These are phyloP conservation scores for Suillus decipiens DNA, from an alignment of 768 basidiomycete species.

Conservation along the genomic window DNA sequence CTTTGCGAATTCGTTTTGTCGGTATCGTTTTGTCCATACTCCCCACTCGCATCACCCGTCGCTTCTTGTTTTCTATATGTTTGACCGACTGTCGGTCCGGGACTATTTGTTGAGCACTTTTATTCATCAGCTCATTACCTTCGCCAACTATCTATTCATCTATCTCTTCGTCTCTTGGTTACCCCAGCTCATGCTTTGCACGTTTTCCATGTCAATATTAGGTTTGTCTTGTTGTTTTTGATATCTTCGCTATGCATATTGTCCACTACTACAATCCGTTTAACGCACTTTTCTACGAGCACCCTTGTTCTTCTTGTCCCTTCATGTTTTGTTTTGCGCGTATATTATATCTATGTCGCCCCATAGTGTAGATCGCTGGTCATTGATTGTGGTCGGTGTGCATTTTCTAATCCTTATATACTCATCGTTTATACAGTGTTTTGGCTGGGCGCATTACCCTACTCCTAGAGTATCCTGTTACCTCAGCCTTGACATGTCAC, in stretches of 20 bases:
- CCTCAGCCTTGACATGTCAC: background rate
- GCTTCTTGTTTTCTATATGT: constrained; percentile 13
- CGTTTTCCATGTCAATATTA: constrained; percentile 32
- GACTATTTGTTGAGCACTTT: constrained; percentile 29
- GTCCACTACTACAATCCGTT: constrained; percentile 19
- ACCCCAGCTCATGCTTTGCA: constrained; percentile 21
- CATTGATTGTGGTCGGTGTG: constrained; percentile 19
- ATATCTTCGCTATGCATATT: constrained; percentile 27
- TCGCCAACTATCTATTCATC: constrained; percentile 32
- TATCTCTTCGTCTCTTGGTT: constrained; percentile 30
- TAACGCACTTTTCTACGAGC: constrained; percentile 11
- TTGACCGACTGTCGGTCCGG: constrained; percentile 20
- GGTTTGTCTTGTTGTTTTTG: constrained; percentile 23
- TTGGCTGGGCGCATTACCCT: constrained; percentile 4
- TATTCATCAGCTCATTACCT: constrained; percentile 22
- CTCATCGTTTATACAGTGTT: constrained; percentile 33
- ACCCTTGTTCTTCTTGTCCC: constrained; percentile 4
- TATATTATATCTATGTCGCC: constrained; percentile 36
- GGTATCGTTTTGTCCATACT: constrained; percentile 30
- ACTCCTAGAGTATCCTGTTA: constrained; percentile 1
- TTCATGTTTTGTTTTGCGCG: constrained; percentile 26
- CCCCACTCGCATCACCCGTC: constrained; percentile 25
- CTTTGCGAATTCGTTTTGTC: constrained; percentile 29
- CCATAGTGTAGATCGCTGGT: constrained; percentile 32
- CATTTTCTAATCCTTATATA: constrained; percentile 37